These are phyloP conservation scores for Populus nigra DNA, from an alignment of 345 rosid genomes.

Conservation along the genomic window DNA sequence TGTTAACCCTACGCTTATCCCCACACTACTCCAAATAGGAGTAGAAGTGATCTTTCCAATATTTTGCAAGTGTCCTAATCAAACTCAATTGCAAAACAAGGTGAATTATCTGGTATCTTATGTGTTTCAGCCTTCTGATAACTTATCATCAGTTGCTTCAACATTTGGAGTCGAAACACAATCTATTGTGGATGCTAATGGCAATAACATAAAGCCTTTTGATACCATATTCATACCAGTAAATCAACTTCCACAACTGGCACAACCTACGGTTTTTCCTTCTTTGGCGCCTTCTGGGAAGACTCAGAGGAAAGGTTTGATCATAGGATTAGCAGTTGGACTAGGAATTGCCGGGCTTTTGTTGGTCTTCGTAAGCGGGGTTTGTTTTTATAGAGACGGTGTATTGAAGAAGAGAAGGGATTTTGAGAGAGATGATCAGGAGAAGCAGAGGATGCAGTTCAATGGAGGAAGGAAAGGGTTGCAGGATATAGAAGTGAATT, in stretches of 20 bases:
- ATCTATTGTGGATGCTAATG: conserved; percentile 43
- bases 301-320: conserved; percentile 41
- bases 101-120: conserved; percentile 51
- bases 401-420: conserved; percentile 23
- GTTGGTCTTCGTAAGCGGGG: conserved; percentile 28
- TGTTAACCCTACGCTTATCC: conserved; percentile 50
- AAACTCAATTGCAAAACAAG: conserved; percentile 27
- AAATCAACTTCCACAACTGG: conserved; percentile 38
- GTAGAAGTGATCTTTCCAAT: conserved; percentile 42
- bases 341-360: conserved; percentile 39
- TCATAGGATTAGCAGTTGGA: conserved; percentile 53
- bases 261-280: conserved; percentile 40
- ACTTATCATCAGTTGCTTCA: conserved; percentile 48
- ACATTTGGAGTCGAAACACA: conserved; percentile 40
- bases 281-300: conserved; percentile 17
- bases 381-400: conserved; percentile 30
- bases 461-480: conserved; percentile 16
- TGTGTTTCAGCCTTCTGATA: conserved; percentile 62
- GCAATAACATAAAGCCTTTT: conserved; percentile 25
- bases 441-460: conserved; percentile 25
- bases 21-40: conserved; percentile 44
- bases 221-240: conserved; percentile 61
- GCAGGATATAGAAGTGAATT: conserved; percentile 37
- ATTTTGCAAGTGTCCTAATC: conserved; percentile 64
- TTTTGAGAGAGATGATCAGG: conserved; percentile 17